A percentile compares a stretch with the other conserved stretches of the same genome.
Conservation (phyloP, 2,329 filamentous ascomycete genomes). For the Sodiomyces alkalinus region DNA sequence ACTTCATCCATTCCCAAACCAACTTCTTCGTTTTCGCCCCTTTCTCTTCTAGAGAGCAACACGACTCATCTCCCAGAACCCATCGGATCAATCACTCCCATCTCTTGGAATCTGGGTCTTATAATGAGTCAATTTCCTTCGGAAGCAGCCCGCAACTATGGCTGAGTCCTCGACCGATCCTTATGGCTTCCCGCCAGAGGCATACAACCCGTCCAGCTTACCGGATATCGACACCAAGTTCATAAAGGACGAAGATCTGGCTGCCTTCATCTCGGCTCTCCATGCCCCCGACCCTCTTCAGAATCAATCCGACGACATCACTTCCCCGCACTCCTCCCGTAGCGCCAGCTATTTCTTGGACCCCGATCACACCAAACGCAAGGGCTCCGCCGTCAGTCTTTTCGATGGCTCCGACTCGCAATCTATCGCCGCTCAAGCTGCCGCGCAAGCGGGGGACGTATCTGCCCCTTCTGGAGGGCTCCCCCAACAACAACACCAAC, state of each 20-base stretch:
- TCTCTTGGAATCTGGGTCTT: slow-evolving; percentile 1
- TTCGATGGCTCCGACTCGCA: slow-evolving; percentile 17
- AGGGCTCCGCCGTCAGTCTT: slow-evolving; percentile 17
- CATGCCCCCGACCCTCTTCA: slow-evolving; percentile 65
- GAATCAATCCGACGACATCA: slow-evolving; percentile 37
- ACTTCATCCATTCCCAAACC: too few relatives aligned
- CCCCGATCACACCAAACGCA: slow-evolving; percentile 26
- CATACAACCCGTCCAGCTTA: slow-evolving; percentile 52
- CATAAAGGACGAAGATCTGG: slow-evolving; percentile 54
- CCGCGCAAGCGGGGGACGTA: slow-evolving; percentile 20
- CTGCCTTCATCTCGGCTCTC: slow-evolving; percentile 67
- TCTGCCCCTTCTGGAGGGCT: slow-evolving; percentile 7
- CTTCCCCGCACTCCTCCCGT: slow-evolving; percentile 24
- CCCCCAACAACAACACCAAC: slow-evolving; percentile 4
- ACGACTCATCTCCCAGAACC: too few relatives aligned
- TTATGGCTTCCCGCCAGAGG: slow-evolving; percentile 45
- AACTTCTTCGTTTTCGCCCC: too few relatives aligned
- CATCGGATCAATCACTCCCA: too few relatives aligned
- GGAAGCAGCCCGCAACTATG: slow-evolving; percentile 7
- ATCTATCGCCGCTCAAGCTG: slow-evolving; percentile 21
- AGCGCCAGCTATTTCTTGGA: slow-evolving; percentile 23
- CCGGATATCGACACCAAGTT: slow-evolving; percentile 77
- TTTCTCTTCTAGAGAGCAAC: too few relatives aligned
- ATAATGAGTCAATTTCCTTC: slow-evolving; percentile 4
- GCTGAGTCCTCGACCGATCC: slow-evolving; percentile 11